Evolutionary conservation across 2,329 filamentous ascomycete species (phyloP).

Genomic region (Coniochaeta pulveracea): DNA sequence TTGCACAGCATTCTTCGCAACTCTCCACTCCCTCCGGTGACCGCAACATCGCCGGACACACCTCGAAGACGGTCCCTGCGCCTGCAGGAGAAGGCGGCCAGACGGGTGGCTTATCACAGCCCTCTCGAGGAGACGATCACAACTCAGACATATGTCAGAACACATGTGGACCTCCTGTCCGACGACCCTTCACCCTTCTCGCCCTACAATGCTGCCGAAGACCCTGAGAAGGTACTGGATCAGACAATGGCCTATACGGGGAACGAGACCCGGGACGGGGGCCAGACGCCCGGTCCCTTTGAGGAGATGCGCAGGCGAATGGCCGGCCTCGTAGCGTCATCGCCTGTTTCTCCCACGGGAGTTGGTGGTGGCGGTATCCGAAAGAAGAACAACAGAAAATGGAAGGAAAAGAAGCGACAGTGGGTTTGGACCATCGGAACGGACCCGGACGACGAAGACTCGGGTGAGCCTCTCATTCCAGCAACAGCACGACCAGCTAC

Average conservation of each 20-base stretch:
- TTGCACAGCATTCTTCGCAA: conserved; percentile 56
- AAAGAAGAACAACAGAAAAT: conserved; percentile 42
- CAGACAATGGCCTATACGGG: conserved; percentile 37
- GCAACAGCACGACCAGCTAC: conserved; percentile 9
- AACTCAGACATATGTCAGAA: conserved; percentile 49
- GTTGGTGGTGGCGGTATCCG: conserved; percentile 27
- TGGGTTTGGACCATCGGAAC: conserved; percentile 58
- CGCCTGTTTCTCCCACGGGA: conserved; percentile 26
- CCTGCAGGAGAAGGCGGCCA: conserved; percentile 40
- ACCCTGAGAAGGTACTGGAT: conserved; percentile 33
- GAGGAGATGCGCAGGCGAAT: conserved; percentile 51
- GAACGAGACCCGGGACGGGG: conserved; percentile 47
- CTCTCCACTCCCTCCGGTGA: conserved; percentile 47
- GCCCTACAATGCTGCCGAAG: conserved; percentile 22
- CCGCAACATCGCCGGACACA: conserved; percentile 37
- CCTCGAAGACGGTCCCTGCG: conserved; percentile 42
- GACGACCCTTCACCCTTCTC: conserved; percentile 44
- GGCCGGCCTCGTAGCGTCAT: conserved; percentile 32
- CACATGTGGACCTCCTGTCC: conserved; percentile 50
- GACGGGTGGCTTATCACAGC: conserved; percentile 50
- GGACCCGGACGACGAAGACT: conserved; percentile 31
- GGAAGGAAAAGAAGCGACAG: conserved; percentile 50
- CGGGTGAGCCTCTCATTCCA: conserved; percentile 11
- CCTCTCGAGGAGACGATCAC: conserved; percentile 53
- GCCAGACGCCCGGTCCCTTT: conserved; percentile 50